These are phyloP conservation scores for Piper longum DNA, from an alignment of 164 flowering plant genomes.

Conservation along the genomic window DNA sequence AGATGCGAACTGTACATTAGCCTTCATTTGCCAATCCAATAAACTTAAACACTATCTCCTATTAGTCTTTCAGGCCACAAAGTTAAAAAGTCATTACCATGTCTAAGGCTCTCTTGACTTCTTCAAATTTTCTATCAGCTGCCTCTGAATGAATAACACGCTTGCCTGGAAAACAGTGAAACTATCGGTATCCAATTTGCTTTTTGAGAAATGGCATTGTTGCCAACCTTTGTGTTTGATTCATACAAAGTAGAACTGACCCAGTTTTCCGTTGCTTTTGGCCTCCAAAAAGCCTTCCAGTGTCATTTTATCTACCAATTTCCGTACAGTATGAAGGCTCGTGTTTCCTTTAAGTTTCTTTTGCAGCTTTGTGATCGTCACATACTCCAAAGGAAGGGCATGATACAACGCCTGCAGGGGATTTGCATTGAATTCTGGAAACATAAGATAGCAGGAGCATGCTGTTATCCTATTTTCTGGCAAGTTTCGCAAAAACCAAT, in stretches of 20 bases:
- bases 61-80: background rate
- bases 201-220: too few species aligned
- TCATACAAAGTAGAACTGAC: slow-evolving; percentile 14
- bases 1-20: background rate
- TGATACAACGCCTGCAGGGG: slow-evolving; percentile 62
- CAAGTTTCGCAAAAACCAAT: background rate
- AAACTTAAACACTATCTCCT: background rate
- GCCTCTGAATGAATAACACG: slow-evolving; percentile 59
- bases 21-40: background rate
- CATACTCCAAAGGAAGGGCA: slow-evolving; percentile 78
- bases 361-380: slow-evolving; percentile 61
- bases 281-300: slow-evolving; percentile 59
- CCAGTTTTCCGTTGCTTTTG: slow-evolving; percentile 51
- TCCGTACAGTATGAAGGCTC: slow-evolving; percentile 45
- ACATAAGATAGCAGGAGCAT: background rate
- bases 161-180: slow-evolving; percentile 33
- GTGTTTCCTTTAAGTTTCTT: slow-evolving; percentile 57
- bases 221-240: background rate
- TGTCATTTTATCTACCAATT: slow-evolving; percentile 65
- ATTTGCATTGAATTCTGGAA: background rate
- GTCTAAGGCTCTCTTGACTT: slow-evolving; percentile 46
- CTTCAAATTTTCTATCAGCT: slow-evolving; percentile 45
- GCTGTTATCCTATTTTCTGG: background rate
- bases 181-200: too few species aligned
- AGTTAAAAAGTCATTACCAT: background rate